Evolutionary conservation across 2,329 filamentous ascomycete species (phyloP), one percentile per base, ranked within the genome.

Genomic region (Aspergillus fumigatus): DNA sequence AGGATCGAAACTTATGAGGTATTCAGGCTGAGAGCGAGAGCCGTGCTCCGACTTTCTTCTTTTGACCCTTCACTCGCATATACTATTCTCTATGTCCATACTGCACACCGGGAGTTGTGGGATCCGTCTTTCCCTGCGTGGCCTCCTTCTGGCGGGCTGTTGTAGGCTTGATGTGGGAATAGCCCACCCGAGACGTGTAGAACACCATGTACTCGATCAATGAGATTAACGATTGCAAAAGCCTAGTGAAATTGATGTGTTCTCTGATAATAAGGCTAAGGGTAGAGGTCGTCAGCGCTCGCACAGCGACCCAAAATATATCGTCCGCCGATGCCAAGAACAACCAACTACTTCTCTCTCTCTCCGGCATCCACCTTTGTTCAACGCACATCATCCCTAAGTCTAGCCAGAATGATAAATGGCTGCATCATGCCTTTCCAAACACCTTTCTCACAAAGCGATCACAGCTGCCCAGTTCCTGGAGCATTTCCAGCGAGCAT

Each of bases 381-480:
- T n/a, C 5, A 47, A 40, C 26, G 17, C 19, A 19, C 3, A 52
- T 47, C 17, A 10, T n/a, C 43, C 25, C 38, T 14, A 29, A 23
- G 11, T 25, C 14, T 48, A 56, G 38, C 50, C 48, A 25, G n/a
- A 25, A 38, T 29, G 48, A 40, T 40, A 38, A 53, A 66, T 66
- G 63, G 62, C 62, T 47, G 40, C 23, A 40, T 51, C 56, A 40
- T 56, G 48, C 38, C 21, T 61, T 38, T 50, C 54, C n/a, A 53
- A 49, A 51, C 51, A 56, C 10, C 23, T 27, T 19, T 55, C 19
- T 25, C 25, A 57, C 21, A 53, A 53, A 32, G 57, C 68, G 32
- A 67, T 72, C 29, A 64, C 68, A 1, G 52, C 62, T 19, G 48
- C 66, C 2, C 64, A 72, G 54, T 72, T 73, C 50, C 57, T 65